These are phyloP conservation scores for Scleromitrula shiraiana DNA, from an alignment of 2,329 filamentous ascomycete species.

Conservation along the genomic window DNA sequence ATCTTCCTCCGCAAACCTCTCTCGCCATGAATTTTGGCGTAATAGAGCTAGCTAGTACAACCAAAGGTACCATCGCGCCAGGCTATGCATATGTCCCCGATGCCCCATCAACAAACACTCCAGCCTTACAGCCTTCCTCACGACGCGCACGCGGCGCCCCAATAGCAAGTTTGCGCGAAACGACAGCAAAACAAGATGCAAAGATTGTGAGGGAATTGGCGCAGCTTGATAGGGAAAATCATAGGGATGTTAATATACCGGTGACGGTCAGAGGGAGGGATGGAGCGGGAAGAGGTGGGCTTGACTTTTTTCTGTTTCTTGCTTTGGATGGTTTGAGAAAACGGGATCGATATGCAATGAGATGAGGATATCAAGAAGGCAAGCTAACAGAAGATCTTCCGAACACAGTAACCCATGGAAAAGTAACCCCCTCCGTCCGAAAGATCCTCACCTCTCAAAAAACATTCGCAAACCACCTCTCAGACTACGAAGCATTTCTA, in stretches of 20 bases:
- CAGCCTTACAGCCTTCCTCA: slow-evolving; percentile 43
- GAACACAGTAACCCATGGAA: slow-evolving; percentile 24
- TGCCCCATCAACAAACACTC: slow-evolving; percentile 46
- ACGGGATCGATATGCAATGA: not conserved
- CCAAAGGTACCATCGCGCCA: slow-evolving; percentile 63
- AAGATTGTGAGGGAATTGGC: slow-evolving; percentile 76
- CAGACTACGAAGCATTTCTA: slow-evolving; percentile 75
- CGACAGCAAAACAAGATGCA: slow-evolving; percentile 73
- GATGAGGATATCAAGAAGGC: not conserved
- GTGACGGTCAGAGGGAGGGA: slow-evolving; percentile 50
- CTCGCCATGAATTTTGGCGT: slow-evolving; percentile 64
- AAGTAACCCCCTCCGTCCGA: slow-evolving; percentile 47
- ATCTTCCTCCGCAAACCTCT: not conserved
- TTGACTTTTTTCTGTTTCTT: not conserved
- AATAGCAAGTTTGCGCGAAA: slow-evolving; percentile 50
- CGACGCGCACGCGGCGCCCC: slow-evolving; percentile 55
- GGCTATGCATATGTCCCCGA: slow-evolving; percentile 93
- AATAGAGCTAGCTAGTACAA: slow-evolving; percentile 68
- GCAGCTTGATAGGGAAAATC: slow-evolving; percentile 73
- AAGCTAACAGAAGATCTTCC: not conserved
- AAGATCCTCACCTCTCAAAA: slow-evolving; percentile 75
- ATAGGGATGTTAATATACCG: slow-evolving; percentile 63
- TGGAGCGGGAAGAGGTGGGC: slow-evolving; percentile 33
- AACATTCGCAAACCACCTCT: slow-evolving; percentile 75
- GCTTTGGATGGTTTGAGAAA: not conserved